Percentiles rank a stretch among this genome's conserved stretches.
These are phyloP conservation scores for Bromus sterilis DNA, from an alignment of 176 grass and related monocot species.

Conservation along the genomic window DNA sequence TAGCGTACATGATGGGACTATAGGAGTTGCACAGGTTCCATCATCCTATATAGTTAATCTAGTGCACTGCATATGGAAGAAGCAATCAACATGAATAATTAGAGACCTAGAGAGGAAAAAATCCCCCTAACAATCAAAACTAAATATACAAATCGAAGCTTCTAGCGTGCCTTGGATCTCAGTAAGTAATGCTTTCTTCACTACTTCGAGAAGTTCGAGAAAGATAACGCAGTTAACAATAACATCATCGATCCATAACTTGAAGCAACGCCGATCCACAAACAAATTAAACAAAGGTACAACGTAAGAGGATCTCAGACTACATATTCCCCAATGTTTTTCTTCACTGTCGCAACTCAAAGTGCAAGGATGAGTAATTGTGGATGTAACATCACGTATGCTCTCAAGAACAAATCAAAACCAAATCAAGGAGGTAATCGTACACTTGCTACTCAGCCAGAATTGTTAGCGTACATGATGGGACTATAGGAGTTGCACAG, in stretches of 20 bases:
- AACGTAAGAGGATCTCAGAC: constrained; percentile 27
- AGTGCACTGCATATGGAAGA: too few species aligned
- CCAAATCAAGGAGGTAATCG: too few species aligned
- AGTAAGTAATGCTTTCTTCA: constrained; percentile 22
- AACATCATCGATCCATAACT: constrained; percentile 5
- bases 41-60: too few species aligned
- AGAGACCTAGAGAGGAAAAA: too few species aligned
- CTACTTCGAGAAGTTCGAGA: constrained; percentile 15
- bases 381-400: constrained; percentile 40
- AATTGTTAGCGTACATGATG: too few species aligned
- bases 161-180: constrained; percentile 10
- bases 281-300: neutral
- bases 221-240: constrained; percentile 41
- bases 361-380: constrained; percentile 47
- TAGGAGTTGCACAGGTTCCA: too few species aligned
- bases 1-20: too few species aligned
- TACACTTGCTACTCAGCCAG: too few species aligned
- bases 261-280: neutral
- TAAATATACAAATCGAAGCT: neutral
- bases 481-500: too few species aligned
- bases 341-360: constrained; percentile 39
- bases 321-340: constrained; percentile 23
- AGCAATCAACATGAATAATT: neutral
- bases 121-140: neutral
- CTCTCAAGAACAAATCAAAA: neutral